Evolutionary conservation across 1,139 yeast genomes (phyloP), one percentile per base, ranked within the genome.

Genomic region (Suhomyces choctaworum): DNA sequence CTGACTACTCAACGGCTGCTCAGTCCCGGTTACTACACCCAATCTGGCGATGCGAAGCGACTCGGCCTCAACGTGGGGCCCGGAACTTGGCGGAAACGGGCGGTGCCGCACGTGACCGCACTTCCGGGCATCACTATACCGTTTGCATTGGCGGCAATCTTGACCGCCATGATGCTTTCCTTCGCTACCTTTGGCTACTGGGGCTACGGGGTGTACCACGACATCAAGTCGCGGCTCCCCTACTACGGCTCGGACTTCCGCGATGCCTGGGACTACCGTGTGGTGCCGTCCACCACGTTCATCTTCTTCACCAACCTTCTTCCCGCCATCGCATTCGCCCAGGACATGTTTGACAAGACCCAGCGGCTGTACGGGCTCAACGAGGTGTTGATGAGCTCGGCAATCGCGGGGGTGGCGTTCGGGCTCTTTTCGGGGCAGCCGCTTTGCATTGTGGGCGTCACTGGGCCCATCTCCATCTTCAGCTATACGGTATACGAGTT

Each of bases 261-360:
- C 13, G 98, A 92, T 61, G 90, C 92, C 0, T 71, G 76, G 64
- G 83, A 87, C 55, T 92, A 92, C 55, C 64, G 97, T 49, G 94
- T 89, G n/a, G 68, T 92, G 2, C 97, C 98, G 0, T 72, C 95
- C 1, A 82, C 89, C 1, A 62, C 85, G 2, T 89, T 76, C 56
- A 84, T 90, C 27, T 90, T 85, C 61, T 87, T 92, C 67, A 88
- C 96, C 33, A 92, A 92, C 55, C 58, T 92, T 28, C 66, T 92
- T 20, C 98, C 98, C 1, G 97, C 97, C 0, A 75, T 92, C 29
- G 96, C 97, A 0, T 92, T 92, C 70, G 95, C 97, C 1, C 97
- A 89, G 54, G 98, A 92, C 57, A 84, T 90, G 96, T 89, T 88
- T 57, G 89, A 90, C 61, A 79, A 87, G 41, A 92, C 98, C 0